Conservation (phyloP, 306 rosid species). For the Acmispon strigosus region DNA sequence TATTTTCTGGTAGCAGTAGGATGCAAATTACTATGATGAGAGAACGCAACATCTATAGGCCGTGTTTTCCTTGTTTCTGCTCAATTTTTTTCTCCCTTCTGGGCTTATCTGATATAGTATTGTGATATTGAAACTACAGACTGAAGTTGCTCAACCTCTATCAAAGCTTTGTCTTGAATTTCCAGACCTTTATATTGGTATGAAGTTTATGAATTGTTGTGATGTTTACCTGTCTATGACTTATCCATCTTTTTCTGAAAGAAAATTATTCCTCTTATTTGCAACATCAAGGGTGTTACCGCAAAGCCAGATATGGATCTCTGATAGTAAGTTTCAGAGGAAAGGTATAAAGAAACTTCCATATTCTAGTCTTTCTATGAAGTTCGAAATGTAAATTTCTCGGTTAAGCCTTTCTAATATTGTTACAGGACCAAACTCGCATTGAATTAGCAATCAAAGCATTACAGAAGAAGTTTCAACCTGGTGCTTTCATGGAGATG, state of each 20-base stretch:
- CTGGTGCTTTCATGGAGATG: conserved; percentile 47
- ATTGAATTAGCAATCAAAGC: conserved; percentile 50
- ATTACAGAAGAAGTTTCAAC: conserved; percentile 51
- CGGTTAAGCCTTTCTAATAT: not conserved
- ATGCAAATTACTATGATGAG: not conserved
- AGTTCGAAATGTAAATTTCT: not conserved
- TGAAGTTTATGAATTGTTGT: conserved; percentile 20
- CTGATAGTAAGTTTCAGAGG: conserved; percentile 53
- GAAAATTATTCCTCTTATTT: conserved; percentile 8
- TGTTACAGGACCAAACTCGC: conserved; percentile 56
- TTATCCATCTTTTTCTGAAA: not conserved
- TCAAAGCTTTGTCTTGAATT: conserved; percentile 78
- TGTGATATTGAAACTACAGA: conserved; percentile 44
- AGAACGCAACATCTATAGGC: not conserved
- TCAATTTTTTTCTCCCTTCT: not conserved
- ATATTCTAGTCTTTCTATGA: not conserved
- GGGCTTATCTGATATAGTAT: not conserved
- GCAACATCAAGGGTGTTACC: conserved; percentile 63
- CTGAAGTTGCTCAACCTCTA: conserved; percentile 71
- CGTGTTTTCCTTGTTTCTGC: not conserved
- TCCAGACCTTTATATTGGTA: conserved; percentile 81
- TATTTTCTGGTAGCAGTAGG: not conserved
- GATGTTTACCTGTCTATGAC: conserved; percentile 1
- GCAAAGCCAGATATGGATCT: conserved; percentile 53
- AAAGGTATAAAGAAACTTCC: conserved; percentile 45